Evolutionary conservation across 2,329 filamentous ascomycete genomes (phyloP).

Genomic region (Arachnopeziza araneosa): DNA sequence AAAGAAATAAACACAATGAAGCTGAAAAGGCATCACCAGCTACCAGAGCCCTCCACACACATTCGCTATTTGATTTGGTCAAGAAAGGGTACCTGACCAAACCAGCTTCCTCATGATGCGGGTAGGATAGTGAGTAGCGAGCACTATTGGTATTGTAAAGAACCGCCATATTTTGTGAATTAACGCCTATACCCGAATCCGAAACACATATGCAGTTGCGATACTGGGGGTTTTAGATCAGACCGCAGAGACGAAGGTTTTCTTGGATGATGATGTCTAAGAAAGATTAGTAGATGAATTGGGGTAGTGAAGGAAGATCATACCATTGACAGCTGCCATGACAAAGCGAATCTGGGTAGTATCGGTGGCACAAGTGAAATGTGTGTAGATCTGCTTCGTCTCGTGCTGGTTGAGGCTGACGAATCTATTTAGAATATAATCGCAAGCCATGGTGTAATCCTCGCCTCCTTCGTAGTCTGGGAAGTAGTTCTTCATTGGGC

Average conservation of each 20-base stretch:
- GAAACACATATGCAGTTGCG: constrained; percentile 12
- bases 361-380: constrained; percentile 98
- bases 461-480: constrained; percentile 91
- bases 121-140: constrained; percentile 1
- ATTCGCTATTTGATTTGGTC: constrained; percentile 15
- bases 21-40: not conserved
- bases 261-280: constrained; percentile 99
- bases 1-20: not conserved
- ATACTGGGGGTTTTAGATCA: constrained; percentile 60
- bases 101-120: constrained; percentile 6
- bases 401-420: constrained; percentile 98
- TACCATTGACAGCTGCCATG: constrained; percentile 99
- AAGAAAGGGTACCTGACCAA: not conserved
- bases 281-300: constrained; percentile 37
- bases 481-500: constrained; percentile 85
- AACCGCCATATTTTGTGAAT: constrained; percentile 26
- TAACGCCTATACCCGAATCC: constrained; percentile 27
- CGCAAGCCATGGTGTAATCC: constrained; percentile 91
- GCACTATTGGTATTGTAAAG: constrained; percentile 28
- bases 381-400: constrained; percentile 99
- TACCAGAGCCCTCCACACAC: not conserved
- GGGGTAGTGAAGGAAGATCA: constrained; percentile 6
- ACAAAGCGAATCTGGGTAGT: constrained; percentile 99
- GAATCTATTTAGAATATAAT: constrained; percentile 98
- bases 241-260: constrained; percentile 92